phyloP scores from a whole-genome alignment of 306 rosid genomes.

The Urtica urens region DNA sequence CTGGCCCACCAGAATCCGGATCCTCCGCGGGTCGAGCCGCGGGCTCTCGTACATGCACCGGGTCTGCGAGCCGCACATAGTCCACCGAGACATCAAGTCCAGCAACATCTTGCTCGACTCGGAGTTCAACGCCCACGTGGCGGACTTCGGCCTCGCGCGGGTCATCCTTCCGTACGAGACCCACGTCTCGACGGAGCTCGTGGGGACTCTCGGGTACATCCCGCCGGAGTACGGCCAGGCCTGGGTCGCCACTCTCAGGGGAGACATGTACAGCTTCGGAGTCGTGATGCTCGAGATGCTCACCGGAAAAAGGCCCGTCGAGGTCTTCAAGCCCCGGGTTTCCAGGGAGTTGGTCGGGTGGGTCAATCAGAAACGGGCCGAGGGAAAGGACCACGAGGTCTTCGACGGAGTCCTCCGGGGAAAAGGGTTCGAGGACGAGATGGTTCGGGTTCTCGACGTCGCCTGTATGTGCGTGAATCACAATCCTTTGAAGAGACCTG shows the following conservation, averaged over 20 bases:
- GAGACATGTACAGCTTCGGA: slow-evolving; percentile 91
- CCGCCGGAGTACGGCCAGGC: slow-evolving; percentile 97
- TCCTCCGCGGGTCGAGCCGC: slow-evolving; percentile 50
- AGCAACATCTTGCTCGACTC: slow-evolving; percentile 86
- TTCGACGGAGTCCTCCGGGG: slow-evolving; percentile 60
- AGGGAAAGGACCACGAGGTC: slow-evolving; percentile 64
- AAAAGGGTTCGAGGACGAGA: slow-evolving; percentile 63
- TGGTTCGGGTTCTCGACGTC: slow-evolving; percentile 70
- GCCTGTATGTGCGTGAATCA: slow-evolving; percentile 80
- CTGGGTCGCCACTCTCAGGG: slow-evolving; percentile 93
- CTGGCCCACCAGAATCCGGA: slow-evolving; percentile 72
- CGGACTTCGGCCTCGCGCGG: slow-evolving; percentile 86
- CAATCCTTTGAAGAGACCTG: slow-evolving; percentile 79
- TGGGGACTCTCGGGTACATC: slow-evolving; percentile 91
- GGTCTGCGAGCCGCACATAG: slow-evolving; percentile 84
- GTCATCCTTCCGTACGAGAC: slow-evolving; percentile 83
- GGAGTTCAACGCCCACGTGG: slow-evolving; percentile 77
- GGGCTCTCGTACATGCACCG: slow-evolving; percentile 90
- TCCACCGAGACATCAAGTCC: slow-evolving; percentile 88
- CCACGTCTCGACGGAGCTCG: slow-evolving; percentile 96
- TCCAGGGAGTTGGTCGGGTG: slow-evolving; percentile 74
- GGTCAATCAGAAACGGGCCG: slow-evolving; percentile 70
- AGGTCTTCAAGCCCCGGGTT: slow-evolving; percentile 65
- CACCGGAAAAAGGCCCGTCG: slow-evolving; percentile 78
- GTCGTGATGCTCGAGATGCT: slow-evolving; percentile 91